Percentiles rank a stretch among this genome's conserved stretches.
Conservation (phyloP, 148 eudicot species). For the Silene conica region DNA sequence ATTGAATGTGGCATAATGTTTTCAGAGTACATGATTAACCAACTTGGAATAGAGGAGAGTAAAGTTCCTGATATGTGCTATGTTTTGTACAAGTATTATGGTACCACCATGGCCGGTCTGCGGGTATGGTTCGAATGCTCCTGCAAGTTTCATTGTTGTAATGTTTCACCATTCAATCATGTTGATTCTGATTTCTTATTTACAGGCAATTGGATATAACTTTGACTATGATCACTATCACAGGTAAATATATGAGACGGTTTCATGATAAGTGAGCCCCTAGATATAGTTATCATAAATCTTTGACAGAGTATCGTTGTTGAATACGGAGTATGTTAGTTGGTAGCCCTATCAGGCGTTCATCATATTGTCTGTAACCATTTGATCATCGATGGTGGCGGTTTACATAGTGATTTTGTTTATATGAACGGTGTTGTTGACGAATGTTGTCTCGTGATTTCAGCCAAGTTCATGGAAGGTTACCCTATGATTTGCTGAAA, state of each 20-base stretch:
- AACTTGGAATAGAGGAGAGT: constrained; percentile 71
- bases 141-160: constrained; percentile 6
- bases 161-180: neutral
- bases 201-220: constrained; percentile 84
- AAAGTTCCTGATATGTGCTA: constrained; percentile 52
- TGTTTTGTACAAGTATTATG: constrained; percentile 71
- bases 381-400: no score
- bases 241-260: constrained; percentile 36
- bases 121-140: constrained; percentile 37
- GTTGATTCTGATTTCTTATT: constrained; percentile 6
- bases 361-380: no score
- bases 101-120: constrained; percentile 97
- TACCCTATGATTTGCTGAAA: constrained; percentile 77
- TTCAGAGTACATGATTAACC: constrained; percentile 66
- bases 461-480: constrained; percentile 86
- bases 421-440: no score
- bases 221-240: constrained; percentile 88
- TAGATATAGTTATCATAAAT: no score
- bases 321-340: no score
- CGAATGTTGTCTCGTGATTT: constrained; percentile 5
- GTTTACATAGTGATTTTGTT: no score
- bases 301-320: no score
- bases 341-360: no score
- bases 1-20: neutral
- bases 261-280: no score